Evolutionary conservation across 805 yeast species (phyloP), one percentile per base, ranked within the genome.

Genomic region (Ogataea salicorniae): DNA sequence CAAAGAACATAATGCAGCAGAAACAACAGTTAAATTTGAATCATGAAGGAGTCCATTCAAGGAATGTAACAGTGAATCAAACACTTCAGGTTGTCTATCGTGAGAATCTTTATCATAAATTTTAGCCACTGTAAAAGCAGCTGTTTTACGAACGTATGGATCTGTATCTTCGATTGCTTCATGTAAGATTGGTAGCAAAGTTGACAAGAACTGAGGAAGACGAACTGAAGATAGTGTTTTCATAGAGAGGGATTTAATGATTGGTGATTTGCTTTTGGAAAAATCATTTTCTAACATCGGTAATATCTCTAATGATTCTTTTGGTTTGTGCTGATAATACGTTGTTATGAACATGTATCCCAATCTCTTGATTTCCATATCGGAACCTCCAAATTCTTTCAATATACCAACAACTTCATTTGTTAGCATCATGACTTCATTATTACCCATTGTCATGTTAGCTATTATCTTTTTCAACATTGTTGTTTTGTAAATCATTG

Each of bases 361-460:
- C 70, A 88, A 73, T 51, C 84, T 77, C 59, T 87, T 80, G 45
- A 84, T 71, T 54, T 87, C 95, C 31, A 81, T 49, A 65, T 88
- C 95, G 1, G 39, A 34, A 3, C 45, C 42, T 55, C 63, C 51
- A 59, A 56, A 29, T 47, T 57, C 63, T 41, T 72, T 70, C 58
- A 85, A 69, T n/a, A 83, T 66, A 34, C 63, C 60, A 6, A 79
- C 49, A 6, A 88, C 75, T 44, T 87, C 95, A 1, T 83, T 81
- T 58, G 83, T 77, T 46, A 92, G 62, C 17, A 68, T 63, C 11
- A 80, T 72, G 79, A 90, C 79, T 60, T 92, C 97, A 47, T 76
- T 76, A 63, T 87, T 88, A 43, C 90, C 89, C 66, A 89, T 74
- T 6, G 95, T 84, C 65, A 89, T 76, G 64, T 90, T 91, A 39